phyloP scores from a whole-genome alignment of 1,139 yeast species.

The Fermentozyma sake region DNA sequence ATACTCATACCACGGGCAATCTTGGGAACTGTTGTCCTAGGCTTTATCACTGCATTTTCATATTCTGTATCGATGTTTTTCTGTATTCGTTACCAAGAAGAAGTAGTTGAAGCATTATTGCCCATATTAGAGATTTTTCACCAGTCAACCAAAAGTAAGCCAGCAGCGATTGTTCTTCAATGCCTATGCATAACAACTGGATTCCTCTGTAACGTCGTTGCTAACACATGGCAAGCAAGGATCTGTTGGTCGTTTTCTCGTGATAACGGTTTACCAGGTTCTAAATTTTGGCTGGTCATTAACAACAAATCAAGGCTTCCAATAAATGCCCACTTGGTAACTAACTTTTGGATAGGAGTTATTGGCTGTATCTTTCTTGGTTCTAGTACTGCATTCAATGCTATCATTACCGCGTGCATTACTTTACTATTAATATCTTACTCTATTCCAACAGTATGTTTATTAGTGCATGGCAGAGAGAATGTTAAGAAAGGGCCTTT shows the following conservation, averaged over 20 bases:
- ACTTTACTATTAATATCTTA: background rate
- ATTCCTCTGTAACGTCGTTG: background rate
- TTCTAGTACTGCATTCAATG: background rate
- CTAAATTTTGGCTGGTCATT: background rate
- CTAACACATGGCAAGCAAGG: background rate
- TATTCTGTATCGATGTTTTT: background rate
- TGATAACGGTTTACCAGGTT: background rate
- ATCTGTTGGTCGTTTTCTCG: background rate
- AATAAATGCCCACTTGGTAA: background rate
- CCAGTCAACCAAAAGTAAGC: background rate
- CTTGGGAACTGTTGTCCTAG: background rate
- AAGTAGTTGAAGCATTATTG: background rate
- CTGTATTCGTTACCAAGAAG: background rate
- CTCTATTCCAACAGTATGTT: background rate
- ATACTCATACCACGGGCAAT: background rate
- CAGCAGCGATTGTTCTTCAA: background rate
- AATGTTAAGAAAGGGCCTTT: background rate
- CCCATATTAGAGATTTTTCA: background rate
- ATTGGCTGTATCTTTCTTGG: background rate
- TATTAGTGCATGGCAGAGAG: background rate
- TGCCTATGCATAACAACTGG: background rate
- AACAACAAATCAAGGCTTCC: background rate
- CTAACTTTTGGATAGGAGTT: background rate
- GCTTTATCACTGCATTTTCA: background rate
- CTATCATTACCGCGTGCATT: background rate